These are phyloP conservation scores for Pseudogymnoascus sp. DNA, from an alignment of 2,329 filamentous ascomycete genomes.

Conservation along the genomic window DNA sequence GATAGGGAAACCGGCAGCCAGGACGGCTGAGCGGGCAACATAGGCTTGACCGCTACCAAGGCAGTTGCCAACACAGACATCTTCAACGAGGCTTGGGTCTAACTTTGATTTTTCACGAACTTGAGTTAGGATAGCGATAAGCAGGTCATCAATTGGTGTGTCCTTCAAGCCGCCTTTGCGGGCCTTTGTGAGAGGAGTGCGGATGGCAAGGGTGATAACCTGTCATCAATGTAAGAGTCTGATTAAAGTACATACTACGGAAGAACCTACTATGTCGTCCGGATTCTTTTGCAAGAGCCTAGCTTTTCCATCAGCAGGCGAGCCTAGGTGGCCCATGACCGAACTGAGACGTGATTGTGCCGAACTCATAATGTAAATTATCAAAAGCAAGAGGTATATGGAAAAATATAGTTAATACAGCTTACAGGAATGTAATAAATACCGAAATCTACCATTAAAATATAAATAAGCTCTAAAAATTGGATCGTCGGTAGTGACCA, in stretches of 20 bases:
- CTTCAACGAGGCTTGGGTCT: slow-evolving; percentile 77
- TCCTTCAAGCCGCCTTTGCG: slow-evolving; percentile 93
- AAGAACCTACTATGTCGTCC: slow-evolving; percentile 63
- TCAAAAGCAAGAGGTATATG: not conserved
- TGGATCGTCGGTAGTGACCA: not conserved
- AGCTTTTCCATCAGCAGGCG: slow-evolving; percentile 38
- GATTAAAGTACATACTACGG: slow-evolving; percentile 42
- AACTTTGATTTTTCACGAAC: slow-evolving; percentile 50
- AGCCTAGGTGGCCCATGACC: slow-evolving; percentile 34
- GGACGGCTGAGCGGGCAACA: slow-evolving; percentile 77
- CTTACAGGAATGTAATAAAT: not conserved
- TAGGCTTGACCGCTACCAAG: slow-evolving; percentile 89
- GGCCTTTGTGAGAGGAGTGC: slow-evolving; percentile 83
- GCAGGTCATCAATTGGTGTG: slow-evolving; percentile 73
- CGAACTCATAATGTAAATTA: slow-evolving; percentile 16
- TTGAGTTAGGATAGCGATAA: slow-evolving; percentile 66
- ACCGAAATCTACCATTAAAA: not conserved
- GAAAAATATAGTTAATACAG: not conserved
- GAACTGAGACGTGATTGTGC: slow-evolving; percentile 23
- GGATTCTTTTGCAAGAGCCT: slow-evolving; percentile 68
- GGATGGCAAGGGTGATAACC: slow-evolving; percentile 82
- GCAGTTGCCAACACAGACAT: slow-evolving; percentile 83
- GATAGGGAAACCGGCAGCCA: slow-evolving; percentile 84
- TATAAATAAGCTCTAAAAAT: not conserved
- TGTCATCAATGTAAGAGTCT: slow-evolving; percentile 8